Base-by-base conservation (phyloP, 169 alveolate species). In the Eimeria falciformis region DNA sequence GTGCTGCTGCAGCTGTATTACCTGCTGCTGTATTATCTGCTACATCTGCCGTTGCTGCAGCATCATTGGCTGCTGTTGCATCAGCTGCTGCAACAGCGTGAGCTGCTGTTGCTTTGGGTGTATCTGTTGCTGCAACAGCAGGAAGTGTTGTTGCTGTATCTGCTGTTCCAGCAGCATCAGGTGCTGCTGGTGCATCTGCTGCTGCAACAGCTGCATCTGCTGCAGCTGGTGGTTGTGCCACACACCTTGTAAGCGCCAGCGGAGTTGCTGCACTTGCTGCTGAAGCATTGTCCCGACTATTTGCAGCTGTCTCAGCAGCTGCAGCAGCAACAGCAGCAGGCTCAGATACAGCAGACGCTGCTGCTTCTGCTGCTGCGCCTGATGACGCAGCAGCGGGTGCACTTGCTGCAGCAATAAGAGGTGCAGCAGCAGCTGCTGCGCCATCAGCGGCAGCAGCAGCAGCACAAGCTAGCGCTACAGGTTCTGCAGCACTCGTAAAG, bases 81-180 rank as follows among this genome's bases (percentile, higher is more conserved):
- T 9, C 83, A 17, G 37, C 56, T 21, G 83, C 27, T 2, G 83
- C 27, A 37, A 33, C 58, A 5, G 33, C 29, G 11, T 23, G 50
- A 9, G 83, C 58, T 18, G 50, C 58, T 23, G 46, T 29, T 7
- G 6, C 71, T 14, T 50, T 14, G 7, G 62, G 62, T 50, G 73
- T 68, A 27, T 14, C 17, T 43, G 56, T 5, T 2, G 86, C 69
- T n/a, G 3, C 82, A 12, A 68, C 55, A 47, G 68, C 87, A 23
- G 56, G 58, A 25, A 53, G 27, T 78, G 71, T 37, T 78, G 85
- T 47, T 37, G 58, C 40, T 47, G 40, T 18, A 37, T 0, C 62
- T 75, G 85, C 85, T n/a, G 66, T 56, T 37, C 14, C 46, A 1
- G 85, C 85, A 6, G 45, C 56, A 21, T 47, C 66, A 46, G 85